Conservation (phyloP, 805 yeast species). For the Candida oleophila region DNA sequence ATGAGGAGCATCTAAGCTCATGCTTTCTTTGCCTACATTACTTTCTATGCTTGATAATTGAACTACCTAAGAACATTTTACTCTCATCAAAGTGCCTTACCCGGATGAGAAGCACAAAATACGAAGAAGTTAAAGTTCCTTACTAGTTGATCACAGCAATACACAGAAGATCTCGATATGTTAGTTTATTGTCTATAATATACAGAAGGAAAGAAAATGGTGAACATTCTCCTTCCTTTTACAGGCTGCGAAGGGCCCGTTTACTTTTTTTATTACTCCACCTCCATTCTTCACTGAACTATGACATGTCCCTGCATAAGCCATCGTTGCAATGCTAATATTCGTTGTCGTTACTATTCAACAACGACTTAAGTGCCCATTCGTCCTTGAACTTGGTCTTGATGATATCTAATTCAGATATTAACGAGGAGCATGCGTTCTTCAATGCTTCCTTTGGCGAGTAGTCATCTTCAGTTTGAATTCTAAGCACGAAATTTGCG, state of each 20-base stretch:
- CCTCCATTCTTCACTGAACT: no score
- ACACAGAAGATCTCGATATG: background rate
- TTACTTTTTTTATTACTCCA: no score
- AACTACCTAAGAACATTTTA: no score
- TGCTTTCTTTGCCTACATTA: no score
- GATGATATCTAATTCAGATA: slow-evolving; percentile 72
- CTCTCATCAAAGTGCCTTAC: no score
- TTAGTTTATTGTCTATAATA: background rate
- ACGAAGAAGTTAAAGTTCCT: no score
- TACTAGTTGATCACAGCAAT: background rate
- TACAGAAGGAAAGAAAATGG: background rate
- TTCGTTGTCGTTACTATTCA: slow-evolving; percentile 43
- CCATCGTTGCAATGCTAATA: slow-evolving; percentile 3
- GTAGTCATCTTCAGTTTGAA: slow-evolving; percentile 95
- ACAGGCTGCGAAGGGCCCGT: background rate
- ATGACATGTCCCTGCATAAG: background rate
- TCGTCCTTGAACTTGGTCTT: slow-evolving; percentile 82
- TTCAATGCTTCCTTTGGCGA: slow-evolving; percentile 87
- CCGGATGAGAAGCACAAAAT: no score
- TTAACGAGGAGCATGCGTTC: slow-evolving; percentile 83
- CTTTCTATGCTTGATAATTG: no score
- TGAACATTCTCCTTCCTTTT: background rate
- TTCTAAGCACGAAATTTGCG: slow-evolving; percentile 90
- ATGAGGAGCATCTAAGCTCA: no score
- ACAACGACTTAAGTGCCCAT: slow-evolving; percentile 84